Percentiles rank a stretch among this genome's conserved stretches.
Evolutionary conservation across 1,139 yeast genomes (phyloP).

Genomic region (Kodamaea suecica): DNA sequence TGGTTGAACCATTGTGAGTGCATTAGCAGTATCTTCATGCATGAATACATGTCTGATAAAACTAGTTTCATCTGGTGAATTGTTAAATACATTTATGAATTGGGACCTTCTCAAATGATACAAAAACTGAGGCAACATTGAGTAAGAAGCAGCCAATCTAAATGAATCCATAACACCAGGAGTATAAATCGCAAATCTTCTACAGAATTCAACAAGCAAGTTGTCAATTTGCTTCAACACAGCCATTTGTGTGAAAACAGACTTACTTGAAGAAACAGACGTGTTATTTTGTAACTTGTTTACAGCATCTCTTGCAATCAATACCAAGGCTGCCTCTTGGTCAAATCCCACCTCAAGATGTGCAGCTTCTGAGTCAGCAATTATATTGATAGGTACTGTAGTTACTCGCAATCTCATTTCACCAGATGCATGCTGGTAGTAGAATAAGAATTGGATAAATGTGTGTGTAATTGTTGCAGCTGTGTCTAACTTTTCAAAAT

Average conservation of each 20-base stretch:
- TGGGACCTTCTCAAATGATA: slow-evolving; percentile 71
- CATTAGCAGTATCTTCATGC: slow-evolving; percentile 64
- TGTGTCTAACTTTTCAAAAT: slow-evolving; percentile 51
- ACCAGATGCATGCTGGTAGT: slow-evolving; percentile 62
- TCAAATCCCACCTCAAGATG: slow-evolving; percentile 50
- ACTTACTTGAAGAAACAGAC: slow-evolving; percentile 13
- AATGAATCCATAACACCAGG: slow-evolving; percentile 76
- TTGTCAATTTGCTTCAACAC: slow-evolving; percentile 86
- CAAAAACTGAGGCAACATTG: slow-evolving; percentile 73
- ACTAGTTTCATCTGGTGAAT: slow-evolving; percentile 78
- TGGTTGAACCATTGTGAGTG: slow-evolving; percentile 75
- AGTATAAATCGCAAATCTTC: slow-evolving; percentile 82
- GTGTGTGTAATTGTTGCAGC: slow-evolving; percentile 24
- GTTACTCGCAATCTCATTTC: slow-evolving; percentile 47
- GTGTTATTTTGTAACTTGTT: slow-evolving; percentile 37
- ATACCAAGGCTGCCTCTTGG: slow-evolving; percentile 68
- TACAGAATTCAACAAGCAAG: slow-evolving; percentile 76
- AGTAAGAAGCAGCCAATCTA: slow-evolving; percentile 72
- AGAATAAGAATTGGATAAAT: slow-evolving; percentile 67
- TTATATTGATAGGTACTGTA: slow-evolving; percentile 43
- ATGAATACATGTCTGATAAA: slow-evolving; percentile 64
- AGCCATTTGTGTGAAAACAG: slow-evolving; percentile 12
- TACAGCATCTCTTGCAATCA: slow-evolving; percentile 54
- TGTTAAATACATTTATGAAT: slow-evolving; percentile 66
- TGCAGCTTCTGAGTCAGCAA: slow-evolving; percentile 43